Evolutionary conservation across 495 filamentous ascomycete genomes (phyloP).

Genomic region (Immersiella caudata): DNA sequence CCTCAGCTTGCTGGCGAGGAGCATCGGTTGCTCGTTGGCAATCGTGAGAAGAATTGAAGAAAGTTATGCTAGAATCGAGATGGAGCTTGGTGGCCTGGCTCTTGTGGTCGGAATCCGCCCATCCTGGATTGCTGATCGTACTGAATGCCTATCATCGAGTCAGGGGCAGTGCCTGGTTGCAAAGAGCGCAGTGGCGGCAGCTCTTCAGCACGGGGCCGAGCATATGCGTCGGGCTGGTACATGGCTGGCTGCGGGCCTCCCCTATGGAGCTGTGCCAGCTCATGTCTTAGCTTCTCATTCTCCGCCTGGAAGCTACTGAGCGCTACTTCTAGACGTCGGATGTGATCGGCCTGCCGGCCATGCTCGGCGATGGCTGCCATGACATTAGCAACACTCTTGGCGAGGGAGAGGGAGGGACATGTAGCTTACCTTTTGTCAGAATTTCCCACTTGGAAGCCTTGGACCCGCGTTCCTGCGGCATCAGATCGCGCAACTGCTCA

Average conservation of each 20-base stretch:
- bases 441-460: slow-evolving; percentile 99
- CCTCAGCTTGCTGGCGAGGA: too few relatives aligned
- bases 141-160: slow-evolving; percentile 60
- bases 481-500: slow-evolving; percentile 76
- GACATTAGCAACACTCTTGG: background rate
- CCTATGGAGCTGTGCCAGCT: slow-evolving; percentile 26
- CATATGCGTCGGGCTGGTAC: slow-evolving; percentile 37
- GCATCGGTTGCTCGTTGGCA: too few relatives aligned
- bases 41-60: background rate
- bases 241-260: slow-evolving; percentile 23
- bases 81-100: slow-evolving; percentile 18
- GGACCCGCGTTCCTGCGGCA: slow-evolving; percentile 83
- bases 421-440: slow-evolving; percentile 77
- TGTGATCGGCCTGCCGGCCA: slow-evolving; percentile 45
- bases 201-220: slow-evolving; percentile 36
- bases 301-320: slow-evolving; percentile 43
- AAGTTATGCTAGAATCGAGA: slow-evolving; percentile 20
- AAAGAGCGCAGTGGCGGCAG: slow-evolving; percentile 49
- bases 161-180: slow-evolving; percentile 34
- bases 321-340: slow-evolving; percentile 21
- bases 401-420: background rate
- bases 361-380: slow-evolving; percentile 58
- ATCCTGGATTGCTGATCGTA: slow-evolving; percentile 47
- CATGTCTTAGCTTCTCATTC: slow-evolving; percentile 47
- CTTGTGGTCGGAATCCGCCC: slow-evolving; percentile 40